phyloP scores from a whole-genome alignment of 768 basidiomycete genomes.

The Lepiota subincarnata region DNA sequence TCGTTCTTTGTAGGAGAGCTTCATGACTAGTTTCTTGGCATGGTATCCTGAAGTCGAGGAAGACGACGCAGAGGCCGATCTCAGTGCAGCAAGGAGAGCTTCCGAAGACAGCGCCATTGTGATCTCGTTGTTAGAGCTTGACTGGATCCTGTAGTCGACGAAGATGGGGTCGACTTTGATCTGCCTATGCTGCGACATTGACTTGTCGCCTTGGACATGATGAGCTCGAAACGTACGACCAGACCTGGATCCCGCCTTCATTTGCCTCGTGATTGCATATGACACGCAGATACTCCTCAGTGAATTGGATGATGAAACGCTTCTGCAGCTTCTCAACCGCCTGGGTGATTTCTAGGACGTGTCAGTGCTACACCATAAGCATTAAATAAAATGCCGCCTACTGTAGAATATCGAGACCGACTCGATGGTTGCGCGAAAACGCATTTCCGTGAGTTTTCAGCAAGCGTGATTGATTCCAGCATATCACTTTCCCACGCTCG shows the following conservation, averaged over 20 bases:
- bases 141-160: constrained; percentile 78
- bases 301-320: constrained; percentile 78
- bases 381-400: constrained; percentile 18
- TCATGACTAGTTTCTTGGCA: constrained; percentile 69
- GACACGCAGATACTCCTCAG: constrained; percentile 68
- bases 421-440: constrained; percentile 28
- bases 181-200: constrained; percentile 32
- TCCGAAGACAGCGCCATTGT: constrained; percentile 70
- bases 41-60: constrained; percentile 39
- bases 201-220: not conserved
- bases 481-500: not conserved
- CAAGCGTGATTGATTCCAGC: not conserved
- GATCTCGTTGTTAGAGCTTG: constrained; percentile 80
- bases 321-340: constrained; percentile 82
- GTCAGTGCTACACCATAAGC: not conserved
- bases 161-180: constrained; percentile 69
- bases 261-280: constrained; percentile 80
- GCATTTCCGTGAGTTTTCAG: constrained; percentile 17
- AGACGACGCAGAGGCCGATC: constrained; percentile 52
- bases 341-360: constrained; percentile 63
- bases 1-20: constrained; percentile 85
- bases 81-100: constrained; percentile 70
- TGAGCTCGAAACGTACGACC: constrained; percentile 41
- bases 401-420: constrained; percentile 31
- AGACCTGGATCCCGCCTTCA: constrained; percentile 85